Evolutionary conservation across 768 basidiomycete genomes (phyloP).

Genomic region (Tephrocybe sp.): DNA sequence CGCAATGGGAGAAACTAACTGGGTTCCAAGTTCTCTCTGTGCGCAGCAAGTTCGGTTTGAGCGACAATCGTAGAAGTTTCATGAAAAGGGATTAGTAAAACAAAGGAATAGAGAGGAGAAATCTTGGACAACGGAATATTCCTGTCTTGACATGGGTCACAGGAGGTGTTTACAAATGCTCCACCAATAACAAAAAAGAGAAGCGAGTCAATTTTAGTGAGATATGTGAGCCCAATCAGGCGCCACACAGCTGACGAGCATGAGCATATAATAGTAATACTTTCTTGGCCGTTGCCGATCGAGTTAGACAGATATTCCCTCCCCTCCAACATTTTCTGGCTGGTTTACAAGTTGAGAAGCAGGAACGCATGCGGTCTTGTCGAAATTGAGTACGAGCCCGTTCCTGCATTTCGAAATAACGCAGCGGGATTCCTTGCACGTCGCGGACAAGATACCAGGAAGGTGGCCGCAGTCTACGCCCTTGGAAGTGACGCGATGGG

Average conservation of each 20-base stretch:
- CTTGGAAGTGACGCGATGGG: conserved; percentile 24
- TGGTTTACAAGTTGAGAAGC: background rate
- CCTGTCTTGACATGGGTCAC: no score
- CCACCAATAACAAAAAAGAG: background rate
- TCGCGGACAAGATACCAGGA: conserved; percentile 10
- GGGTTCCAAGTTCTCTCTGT: no score
- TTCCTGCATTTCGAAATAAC: conserved; percentile 12
- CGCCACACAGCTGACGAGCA: no score
- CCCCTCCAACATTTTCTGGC: background rate
- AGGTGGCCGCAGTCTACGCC: conserved; percentile 21
- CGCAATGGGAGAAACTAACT: background rate
- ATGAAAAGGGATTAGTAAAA: no score
- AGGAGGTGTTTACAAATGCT: background rate
- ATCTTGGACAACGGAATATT: no score
- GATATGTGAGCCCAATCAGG: no score
- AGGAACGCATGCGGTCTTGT: conserved; percentile 11
- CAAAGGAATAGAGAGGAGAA: no score
- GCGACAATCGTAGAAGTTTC: no score
- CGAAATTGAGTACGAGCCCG: conserved; percentile 6
- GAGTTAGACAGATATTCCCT: background rate
- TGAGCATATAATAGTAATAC: no score
- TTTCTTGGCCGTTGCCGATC: no score
- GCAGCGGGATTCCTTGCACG: conserved; percentile 11
- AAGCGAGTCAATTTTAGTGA: background rate
- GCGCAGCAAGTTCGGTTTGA: no score